Conservation (phyloP, 805 yeast species). For the Maudiozyma barnettii region DNA sequence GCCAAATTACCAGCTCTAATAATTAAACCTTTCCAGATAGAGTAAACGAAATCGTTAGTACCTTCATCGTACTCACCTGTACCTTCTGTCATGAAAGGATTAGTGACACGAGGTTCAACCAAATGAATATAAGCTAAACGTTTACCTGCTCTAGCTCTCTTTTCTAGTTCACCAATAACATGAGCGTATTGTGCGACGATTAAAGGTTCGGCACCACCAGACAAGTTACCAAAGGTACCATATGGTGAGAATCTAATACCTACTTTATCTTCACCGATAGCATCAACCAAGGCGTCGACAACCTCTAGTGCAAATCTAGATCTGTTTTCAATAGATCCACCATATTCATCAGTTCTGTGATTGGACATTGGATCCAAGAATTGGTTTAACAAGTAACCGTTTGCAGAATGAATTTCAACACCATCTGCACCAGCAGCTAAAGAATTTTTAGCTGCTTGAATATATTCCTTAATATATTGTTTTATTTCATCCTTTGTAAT, state of each 20-base stretch:
- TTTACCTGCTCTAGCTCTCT: slow-evolving; percentile 27
- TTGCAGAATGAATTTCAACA: slow-evolving; percentile 58
- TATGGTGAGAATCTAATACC: slow-evolving; percentile 43
- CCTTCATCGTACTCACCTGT: slow-evolving; percentile 22
- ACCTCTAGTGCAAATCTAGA: slow-evolving; percentile 38
- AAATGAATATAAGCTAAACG: slow-evolving; percentile 36
- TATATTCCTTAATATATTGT: slow-evolving; percentile 34
- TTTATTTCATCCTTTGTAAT: slow-evolving; percentile 30
- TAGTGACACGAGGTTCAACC: slow-evolving; percentile 38
- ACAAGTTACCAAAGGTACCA: slow-evolving; percentile 31
- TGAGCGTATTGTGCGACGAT: slow-evolving; percentile 32
- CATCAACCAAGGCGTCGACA: slow-evolving; percentile 40
- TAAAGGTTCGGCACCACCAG: slow-evolving; percentile 28
- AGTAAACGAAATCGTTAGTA: slow-evolving; percentile 31
- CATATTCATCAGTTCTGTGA: slow-evolving; percentile 43
- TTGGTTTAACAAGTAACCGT: slow-evolving; percentile 51
- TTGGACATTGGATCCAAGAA: slow-evolving; percentile 42
- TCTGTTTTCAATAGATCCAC: slow-evolving; percentile 44
- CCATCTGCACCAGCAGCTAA: slow-evolving; percentile 40
- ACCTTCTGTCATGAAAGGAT: slow-evolving; percentile 17
- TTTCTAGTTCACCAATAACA: slow-evolving; percentile 33
- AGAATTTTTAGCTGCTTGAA: slow-evolving; percentile 35
- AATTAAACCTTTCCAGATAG: slow-evolving; percentile 38
- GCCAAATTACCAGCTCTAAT: slow-evolving; percentile 34
- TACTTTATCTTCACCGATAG: slow-evolving; percentile 41